Evolutionary conservation across 2,329 filamentous ascomycete genomes (phyloP).

Genomic region (Apiospora kogelbergensis): DNA sequence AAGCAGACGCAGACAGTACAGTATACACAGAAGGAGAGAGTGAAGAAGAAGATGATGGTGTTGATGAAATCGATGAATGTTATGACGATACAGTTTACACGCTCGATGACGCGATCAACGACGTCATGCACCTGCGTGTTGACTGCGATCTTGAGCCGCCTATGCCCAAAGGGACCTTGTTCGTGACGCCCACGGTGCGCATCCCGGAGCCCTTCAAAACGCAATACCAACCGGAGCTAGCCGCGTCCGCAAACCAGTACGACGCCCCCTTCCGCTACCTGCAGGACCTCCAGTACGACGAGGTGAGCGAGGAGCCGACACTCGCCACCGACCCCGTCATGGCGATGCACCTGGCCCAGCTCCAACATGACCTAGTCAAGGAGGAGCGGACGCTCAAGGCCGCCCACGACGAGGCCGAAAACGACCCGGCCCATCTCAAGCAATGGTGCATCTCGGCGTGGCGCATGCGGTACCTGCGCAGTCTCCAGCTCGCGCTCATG

Average conservation of each 20-base stretch:
- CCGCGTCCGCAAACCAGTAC: not conserved
- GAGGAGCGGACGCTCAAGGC: not conserved
- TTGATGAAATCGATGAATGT: not conserved
- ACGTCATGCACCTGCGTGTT: not conserved
- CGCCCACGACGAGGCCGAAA: too few species aligned
- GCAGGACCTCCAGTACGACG: not conserved
- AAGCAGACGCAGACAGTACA: not conserved
- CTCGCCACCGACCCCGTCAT: not conserved
- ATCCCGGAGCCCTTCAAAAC: not conserved
- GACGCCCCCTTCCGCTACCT: not conserved
- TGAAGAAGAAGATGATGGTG: not conserved
- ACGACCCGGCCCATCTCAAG: not conserved
- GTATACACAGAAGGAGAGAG: too few species aligned
- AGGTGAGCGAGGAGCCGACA: too few species aligned
- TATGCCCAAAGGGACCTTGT: too few species aligned
- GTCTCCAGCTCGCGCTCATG: not conserved
- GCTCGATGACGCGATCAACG: not conserved
- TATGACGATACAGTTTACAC: too few species aligned
- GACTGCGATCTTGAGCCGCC: not conserved
- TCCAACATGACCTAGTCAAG: not conserved
- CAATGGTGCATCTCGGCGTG: not conserved
- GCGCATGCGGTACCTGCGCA: not conserved
- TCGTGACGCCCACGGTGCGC: not conserved
- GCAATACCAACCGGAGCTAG: too few species aligned
- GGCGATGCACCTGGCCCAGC: not conserved